These are phyloP conservation scores for Plectosphaerella cucumerina DNA, from an alignment of 2,329 filamentous ascomycete genomes.

Conservation along the genomic window DNA sequence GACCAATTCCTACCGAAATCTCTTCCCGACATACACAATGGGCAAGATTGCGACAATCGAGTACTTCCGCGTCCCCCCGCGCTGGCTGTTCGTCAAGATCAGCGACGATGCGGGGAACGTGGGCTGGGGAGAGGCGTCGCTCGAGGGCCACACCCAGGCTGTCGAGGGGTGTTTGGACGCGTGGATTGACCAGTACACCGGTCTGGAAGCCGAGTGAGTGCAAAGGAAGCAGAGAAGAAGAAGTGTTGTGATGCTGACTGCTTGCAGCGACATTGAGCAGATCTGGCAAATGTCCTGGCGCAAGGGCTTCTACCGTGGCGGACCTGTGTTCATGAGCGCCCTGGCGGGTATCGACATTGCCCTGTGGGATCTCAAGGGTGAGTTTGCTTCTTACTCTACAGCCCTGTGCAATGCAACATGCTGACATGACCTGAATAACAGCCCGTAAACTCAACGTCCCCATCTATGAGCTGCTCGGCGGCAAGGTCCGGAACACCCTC, in stretches of 20 bases:
- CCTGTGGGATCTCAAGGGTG: conserved; percentile 70
- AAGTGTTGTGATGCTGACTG: not conserved
- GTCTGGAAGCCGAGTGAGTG: conserved; percentile 66
- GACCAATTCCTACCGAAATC: too few relatives aligned
- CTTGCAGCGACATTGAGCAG: conserved; percentile 68
- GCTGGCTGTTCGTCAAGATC: conserved; percentile 77
- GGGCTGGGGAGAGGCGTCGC: conserved; percentile 71
- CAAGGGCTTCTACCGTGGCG: conserved; percentile 70
- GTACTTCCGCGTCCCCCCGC: conserved; percentile 69
- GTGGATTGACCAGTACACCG: conserved; percentile 57
- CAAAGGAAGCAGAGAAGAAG: accelerated
- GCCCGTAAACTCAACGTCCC: conserved; percentile 55
- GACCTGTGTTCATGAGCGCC: conserved; percentile 77
- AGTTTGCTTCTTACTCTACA: not conserved
- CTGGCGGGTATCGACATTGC: conserved; percentile 76
- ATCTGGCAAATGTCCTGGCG: conserved; percentile 75
- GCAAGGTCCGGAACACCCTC: conserved; percentile 65
- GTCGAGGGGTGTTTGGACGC: conserved; percentile 71
- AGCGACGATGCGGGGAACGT: conserved; percentile 59
- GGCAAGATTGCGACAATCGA: conserved; percentile 62
- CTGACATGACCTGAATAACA: conserved; percentile 5
- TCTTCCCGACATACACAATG: conserved; percentile 35
- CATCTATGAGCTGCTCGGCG: conserved; percentile 69
- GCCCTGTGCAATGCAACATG: not conserved
- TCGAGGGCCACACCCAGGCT: conserved; percentile 70